Base-by-base conservation (phyloP, 768 basidiomycete species). In the Termitomyces sp. region DNA sequence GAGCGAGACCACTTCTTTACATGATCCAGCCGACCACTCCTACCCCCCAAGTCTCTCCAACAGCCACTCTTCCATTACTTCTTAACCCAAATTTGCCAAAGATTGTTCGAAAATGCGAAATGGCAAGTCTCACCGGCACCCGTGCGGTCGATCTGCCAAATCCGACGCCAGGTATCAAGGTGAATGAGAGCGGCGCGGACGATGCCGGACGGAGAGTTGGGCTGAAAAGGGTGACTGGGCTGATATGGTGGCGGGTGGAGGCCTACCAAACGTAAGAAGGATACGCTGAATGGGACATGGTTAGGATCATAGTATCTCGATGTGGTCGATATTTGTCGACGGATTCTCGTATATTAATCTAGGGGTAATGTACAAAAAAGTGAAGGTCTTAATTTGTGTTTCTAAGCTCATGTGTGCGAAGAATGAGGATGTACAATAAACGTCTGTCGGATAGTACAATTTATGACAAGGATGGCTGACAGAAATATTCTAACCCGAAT, bases 1-100 rank as follows among this genome's bases (percentile, higher is more conserved):
- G 66, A 62, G 70, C 21, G 67, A 69, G 10, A 69, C 73, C 10
- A 71, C 70, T 35, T 70, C 72, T 11, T 62, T 63, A 10, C 67
- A 68, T n/a, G 67, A 67, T 48, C 60, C 66, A n/a, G 63, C 68
- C 12, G 74, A 74, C 1, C 83, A 86, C 61, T 76, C 81, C 26
- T 88, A 89, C 65, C 87, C 87, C 31, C 87, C 87, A 14, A 80
- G 77, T 60, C 70, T 76, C 23, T 68, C 73, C 17, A 75, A 70
- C 58, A 76, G 78, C 61, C 63, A 75, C 41, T 68, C 78, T 1
- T 75, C 72, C 5, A 63, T 73, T 5, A 67, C 70, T 42, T 65
- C 70, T 26, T 66, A 68, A 43, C 70, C 68, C 7, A 64, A 67
- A 50, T 64, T 67, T 37, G 70, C 68, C 55, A 74, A 63, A 58